A percentile compares a stretch with the other conserved stretches of the same genome.
phyloP scores from a whole-genome alignment of 352 stramenopile species.

The Phytopythium litorale region DNA sequence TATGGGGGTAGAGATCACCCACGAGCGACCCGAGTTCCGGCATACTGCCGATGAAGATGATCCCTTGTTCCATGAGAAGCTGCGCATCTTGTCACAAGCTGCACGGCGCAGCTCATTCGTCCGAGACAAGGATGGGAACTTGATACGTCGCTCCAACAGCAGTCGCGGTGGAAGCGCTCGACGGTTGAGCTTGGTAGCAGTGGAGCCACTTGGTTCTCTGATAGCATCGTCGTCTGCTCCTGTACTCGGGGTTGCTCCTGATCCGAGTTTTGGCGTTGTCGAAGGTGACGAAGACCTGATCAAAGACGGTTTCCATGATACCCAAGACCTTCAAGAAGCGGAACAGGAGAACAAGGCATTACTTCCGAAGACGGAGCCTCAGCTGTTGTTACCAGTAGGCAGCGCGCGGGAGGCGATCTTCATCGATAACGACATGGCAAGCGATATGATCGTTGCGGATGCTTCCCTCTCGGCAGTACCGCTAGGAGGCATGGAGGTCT shows the following conservation, averaged over 20 bases:
- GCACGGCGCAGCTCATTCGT: constrained; percentile 16
- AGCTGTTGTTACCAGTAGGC: not conserved
- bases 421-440: not conserved
- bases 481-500: not conserved
- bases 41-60: not conserved
- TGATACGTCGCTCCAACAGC: constrained; percentile 3
- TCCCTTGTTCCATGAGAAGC: constrained; percentile 9
- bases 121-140: constrained; percentile 13
- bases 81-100: constrained; percentile 12
- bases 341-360: not conserved
- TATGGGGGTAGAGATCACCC: constrained; percentile 55
- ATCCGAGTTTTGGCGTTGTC: not conserved
- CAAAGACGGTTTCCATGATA: not conserved
- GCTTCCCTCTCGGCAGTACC: not conserved
- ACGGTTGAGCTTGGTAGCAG: not conserved
- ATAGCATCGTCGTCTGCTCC: constrained; percentile 14
- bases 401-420: not conserved
- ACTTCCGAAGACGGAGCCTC: not conserved
- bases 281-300: not conserved
- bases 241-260: constrained; percentile 1
- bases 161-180: constrained; percentile 2
- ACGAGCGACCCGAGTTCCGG: constrained; percentile 28
- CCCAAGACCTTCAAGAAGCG: not conserved
- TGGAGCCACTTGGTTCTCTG: constrained; percentile 4
- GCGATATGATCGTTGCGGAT: not conserved